Evolutionary conservation across 1,284 basidiomycete genomes (phyloP), one percentile per base, ranked within the genome.

Genomic region (Calocybe gambosa): DNA sequence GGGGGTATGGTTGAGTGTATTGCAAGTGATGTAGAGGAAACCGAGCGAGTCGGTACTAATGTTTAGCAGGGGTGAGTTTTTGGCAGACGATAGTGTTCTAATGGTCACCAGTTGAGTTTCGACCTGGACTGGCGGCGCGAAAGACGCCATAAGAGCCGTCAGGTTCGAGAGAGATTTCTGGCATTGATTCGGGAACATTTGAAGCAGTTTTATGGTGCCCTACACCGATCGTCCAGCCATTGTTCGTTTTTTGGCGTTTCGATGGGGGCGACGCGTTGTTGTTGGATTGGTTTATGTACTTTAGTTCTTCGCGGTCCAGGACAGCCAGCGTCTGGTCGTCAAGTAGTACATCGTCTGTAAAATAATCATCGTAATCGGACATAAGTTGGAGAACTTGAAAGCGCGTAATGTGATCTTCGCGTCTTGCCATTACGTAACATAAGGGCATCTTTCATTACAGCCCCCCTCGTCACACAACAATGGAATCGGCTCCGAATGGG

Each of bases 361-460:
- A 75, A 63, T 82, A 80, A 55, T 83, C 77, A 60, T 87, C 85
- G 25, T 74, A 79, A 62, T 74, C 73, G 54, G 73, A 64, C 83
- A 85, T 85, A n/a, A n/a, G n/a, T n/a, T n/a, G n/a, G n/a, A n/a
- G n/a, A n/a, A n/a, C n/a, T n/a, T n/a, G n/a, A n/a, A n/a, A 42
- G n/a, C 6, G 19, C 21, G 8, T 13, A n/a, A 16, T 21, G 15
- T 16, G n/a, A n/a, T n/a, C n/a, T 42, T 37, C 21, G 45, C 48
- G 48, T 18, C 31, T 42, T 13, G n/a, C n/a, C n/a, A n/a, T 3
- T 19, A 38, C 20, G 44, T 55, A 54, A 54, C 50, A 46, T 58
- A 56, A 58, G 10, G 25, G n/a, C 13, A 33, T 19, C 26, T 35
- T 42, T 21, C 34, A 42, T 23, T 15, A 15, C 15, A 33, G 16